These are phyloP conservation scores for Candida freyschussii DNA, from an alignment of 1,139 yeast species.

Conservation along the genomic window DNA sequence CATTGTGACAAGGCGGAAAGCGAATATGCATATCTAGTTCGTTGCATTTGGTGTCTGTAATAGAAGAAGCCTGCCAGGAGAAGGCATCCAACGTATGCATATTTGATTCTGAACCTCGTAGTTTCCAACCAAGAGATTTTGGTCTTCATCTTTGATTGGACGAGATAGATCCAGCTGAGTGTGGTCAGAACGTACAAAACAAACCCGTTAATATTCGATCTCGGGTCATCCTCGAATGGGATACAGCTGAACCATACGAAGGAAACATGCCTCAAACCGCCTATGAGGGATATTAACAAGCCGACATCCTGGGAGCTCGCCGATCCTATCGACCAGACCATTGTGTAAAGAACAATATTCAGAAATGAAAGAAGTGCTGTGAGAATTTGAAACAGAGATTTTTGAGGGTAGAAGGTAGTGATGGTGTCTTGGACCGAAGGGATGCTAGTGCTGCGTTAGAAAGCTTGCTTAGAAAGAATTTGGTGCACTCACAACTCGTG, in stretches of 20 bases:
- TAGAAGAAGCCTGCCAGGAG: constrained; percentile 2
- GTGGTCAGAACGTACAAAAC: constrained; percentile 6
- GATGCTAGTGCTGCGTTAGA: constrained; percentile 4
- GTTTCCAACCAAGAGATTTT: constrained; percentile 4
- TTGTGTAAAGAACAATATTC: neutral
- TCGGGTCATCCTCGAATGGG: constrained; percentile 4
- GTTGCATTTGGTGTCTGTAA: constrained; percentile 12
- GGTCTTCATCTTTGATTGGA: constrained; percentile 6
- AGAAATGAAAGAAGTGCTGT: constrained; percentile 4
- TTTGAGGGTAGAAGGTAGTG: constrained; percentile 7
- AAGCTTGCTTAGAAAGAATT: neutral
- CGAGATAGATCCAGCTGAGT: constrained; percentile 3
- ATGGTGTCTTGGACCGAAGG: constrained; percentile 8
- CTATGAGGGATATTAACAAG: neutral
- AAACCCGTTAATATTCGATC: constrained; percentile 1
- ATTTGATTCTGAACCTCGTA: constrained; percentile 5
- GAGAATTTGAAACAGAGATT: constrained; percentile 6
- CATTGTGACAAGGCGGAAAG: constrained; percentile 9
- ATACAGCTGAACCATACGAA: constrained; percentile 9
- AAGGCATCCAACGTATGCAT: constrained; percentile 2
- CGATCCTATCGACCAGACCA: constrained; percentile 2
- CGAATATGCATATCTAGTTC: constrained; percentile 8
- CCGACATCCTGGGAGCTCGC: neutral
- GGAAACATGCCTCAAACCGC: constrained; percentile 1
- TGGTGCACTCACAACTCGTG: constrained; percentile 10